Percentiles rank a stretch among this genome's conserved stretches.
Conservation (phyloP, 2,329 filamentous ascomycete genomes). For the Colletotrichum lini region DNA sequence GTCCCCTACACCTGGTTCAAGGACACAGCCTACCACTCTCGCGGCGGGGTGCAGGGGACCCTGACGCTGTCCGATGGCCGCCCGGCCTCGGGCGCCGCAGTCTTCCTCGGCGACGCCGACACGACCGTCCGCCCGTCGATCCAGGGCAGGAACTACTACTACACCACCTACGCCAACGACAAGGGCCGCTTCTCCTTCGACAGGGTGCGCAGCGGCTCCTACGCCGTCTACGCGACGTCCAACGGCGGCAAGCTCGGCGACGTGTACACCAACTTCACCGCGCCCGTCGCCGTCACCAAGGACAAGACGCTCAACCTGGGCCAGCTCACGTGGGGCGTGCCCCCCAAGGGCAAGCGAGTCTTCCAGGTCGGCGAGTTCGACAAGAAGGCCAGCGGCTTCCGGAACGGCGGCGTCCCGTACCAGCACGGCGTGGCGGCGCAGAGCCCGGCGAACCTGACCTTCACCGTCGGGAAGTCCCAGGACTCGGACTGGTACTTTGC, state of each 20-base stretch:
- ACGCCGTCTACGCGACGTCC: slow-evolving; percentile 61
- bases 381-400: slow-evolving; percentile 58
- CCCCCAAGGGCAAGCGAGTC: slow-evolving; percentile 47
- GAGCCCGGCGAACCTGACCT: slow-evolving; percentile 60
- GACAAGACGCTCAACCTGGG: slow-evolving; percentile 42
- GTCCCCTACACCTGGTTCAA: slow-evolving; percentile 64
- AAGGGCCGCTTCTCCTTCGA: slow-evolving; percentile 57
- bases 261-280: slow-evolving; percentile 57
- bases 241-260: slow-evolving; percentile 57
- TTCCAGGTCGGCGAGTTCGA: slow-evolving; percentile 63
- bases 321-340: slow-evolving; percentile 24
- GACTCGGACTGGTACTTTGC: slow-evolving; percentile 61
- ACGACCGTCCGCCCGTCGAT: slow-evolving; percentile 45
- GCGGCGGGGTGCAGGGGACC: slow-evolving; percentile 57
- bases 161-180: slow-evolving; percentile 58
- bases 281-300: slow-evolving; percentile 52
- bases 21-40: slow-evolving; percentile 57
- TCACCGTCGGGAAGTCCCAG: slow-evolving; percentile 53
- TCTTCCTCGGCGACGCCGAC: slow-evolving; percentile 62
- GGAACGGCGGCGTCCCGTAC: slow-evolving; percentile 54
- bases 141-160: slow-evolving; percentile 55
- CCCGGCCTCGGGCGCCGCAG: slow-evolving; percentile 58
- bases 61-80: slow-evolving; percentile 60
- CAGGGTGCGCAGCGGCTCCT: slow-evolving; percentile 57
- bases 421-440: slow-evolving; percentile 57